phyloP scores from a whole-genome alignment of 495 filamentous ascomycete species.

The Daldinia caldariorum region DNA sequence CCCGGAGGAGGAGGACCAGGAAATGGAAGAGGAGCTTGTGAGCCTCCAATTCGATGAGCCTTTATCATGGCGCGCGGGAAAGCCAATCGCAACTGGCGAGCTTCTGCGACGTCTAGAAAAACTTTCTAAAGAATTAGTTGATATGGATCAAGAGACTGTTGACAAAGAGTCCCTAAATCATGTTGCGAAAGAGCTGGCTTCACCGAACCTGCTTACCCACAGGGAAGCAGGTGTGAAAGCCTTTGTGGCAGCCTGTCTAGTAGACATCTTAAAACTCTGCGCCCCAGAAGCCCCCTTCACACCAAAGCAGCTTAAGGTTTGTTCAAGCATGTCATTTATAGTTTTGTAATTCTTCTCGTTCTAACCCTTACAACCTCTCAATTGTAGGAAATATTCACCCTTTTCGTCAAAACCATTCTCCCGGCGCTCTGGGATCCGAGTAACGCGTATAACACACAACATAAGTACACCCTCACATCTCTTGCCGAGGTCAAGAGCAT shows the following conservation, averaged over 20 bases:
- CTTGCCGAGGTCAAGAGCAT: conserved; percentile 94
- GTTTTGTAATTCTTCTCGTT: conserved; percentile 17
- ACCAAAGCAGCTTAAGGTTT: conserved; percentile 85
- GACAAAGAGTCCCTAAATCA: conserved; percentile 81
- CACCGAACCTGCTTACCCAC: conserved; percentile 81
- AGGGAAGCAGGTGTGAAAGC: conserved; percentile 94
- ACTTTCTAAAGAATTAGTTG: conserved; percentile 83
- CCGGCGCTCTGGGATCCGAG: conserved; percentile 87
- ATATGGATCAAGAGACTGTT: conserved; percentile 87
- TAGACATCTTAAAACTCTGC: conserved; percentile 92
- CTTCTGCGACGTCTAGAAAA: conserved; percentile 81
- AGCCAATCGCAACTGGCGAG: conserved; percentile 83
- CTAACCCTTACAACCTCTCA: conserved; percentile 15
- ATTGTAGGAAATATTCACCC: conserved; percentile 87
- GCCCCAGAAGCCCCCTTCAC: conserved; percentile 97
- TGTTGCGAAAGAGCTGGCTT: conserved; percentile 89
- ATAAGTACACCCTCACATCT: conserved; percentile 87
- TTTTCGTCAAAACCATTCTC: conserved; percentile 83
- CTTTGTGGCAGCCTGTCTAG: conserved; percentile 86
- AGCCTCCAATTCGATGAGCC: conserved; percentile 81
- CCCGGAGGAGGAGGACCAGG: conserved; percentile 48
- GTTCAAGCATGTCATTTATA: conserved; percentile 13
- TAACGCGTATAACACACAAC: conserved; percentile 90
- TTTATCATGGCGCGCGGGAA: conserved; percentile 91
- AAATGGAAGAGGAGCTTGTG: conserved; percentile 49